Percentiles rank a stretch among this genome's conserved stretches.
Evolutionary conservation across 306 rosid genomes (phyloP).

Genomic region (Vigna mungo): DNA sequence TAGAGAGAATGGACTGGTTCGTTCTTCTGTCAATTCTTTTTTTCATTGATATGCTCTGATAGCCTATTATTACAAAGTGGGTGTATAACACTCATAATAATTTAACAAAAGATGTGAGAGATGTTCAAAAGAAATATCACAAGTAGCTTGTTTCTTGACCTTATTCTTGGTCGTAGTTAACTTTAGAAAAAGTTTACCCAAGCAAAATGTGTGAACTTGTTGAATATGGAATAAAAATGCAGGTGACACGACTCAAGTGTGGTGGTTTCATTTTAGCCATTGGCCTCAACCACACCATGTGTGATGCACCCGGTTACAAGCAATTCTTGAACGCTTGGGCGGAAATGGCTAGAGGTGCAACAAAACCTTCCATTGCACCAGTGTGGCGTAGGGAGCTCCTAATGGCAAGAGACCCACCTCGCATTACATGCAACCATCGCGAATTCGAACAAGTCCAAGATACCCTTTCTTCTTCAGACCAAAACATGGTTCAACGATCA

Average conservation of each 20-base stretch:
- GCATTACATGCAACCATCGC: constrained; percentile 33
- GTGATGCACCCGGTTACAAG: neutral
- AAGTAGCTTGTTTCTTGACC: no score
- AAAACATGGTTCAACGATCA: neutral
- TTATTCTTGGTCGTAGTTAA: no score
- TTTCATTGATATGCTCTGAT: no score
- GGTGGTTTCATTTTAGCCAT: constrained; percentile 36
- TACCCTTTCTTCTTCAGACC: neutral
- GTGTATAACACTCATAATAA: no score
- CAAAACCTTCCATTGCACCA: constrained; percentile 26
- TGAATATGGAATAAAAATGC: neutral
- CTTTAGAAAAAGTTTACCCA: no score
- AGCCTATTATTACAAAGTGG: no score
- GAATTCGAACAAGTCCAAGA: constrained; percentile 19
- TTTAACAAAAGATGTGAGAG: no score
- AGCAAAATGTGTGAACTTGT: neutral
- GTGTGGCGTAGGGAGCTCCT: constrained; percentile 43
- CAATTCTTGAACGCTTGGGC: constrained; percentile 32
- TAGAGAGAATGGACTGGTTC: no score
- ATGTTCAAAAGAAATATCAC: no score
- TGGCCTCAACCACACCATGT: constrained; percentile 15
- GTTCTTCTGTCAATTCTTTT: no score
- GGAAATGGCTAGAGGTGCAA: constrained; percentile 29
- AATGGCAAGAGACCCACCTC: constrained; percentile 37
- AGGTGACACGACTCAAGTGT: constrained; percentile 46